Evolutionary conservation across 169 alveolate species (phyloP), one percentile per base, ranked within the genome.

Genomic region (Condylostoma magnum): DNA sequence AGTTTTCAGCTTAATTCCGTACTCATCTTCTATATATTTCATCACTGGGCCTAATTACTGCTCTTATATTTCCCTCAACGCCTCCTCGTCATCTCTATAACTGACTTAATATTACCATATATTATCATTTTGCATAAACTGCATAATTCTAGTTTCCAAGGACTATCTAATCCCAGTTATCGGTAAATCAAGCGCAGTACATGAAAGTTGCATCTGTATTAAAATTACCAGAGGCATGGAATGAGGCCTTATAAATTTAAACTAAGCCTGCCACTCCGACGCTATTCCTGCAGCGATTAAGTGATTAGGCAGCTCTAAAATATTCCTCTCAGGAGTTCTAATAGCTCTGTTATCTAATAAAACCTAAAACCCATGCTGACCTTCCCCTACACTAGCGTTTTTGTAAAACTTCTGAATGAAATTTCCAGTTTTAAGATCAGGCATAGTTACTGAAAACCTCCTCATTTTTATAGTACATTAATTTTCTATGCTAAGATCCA

Each of bases 391-490:
- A 28, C 76, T 36, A 12, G 66, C 65, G 12, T 12, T 12, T 36
- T 67, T 67, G 44, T 67, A 67, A 36, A 67, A 67, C 36, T 34
- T 67, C 46, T 67, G 65, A n/a, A 67, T 67, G 12, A 20, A 10
- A 31, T 67, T 27, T 38, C 76, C 76, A 12, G 76, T 48, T 67
- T 48, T 46, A 12, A 67, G 22, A 36, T 67, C 67, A 12, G 76
- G 76, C 41, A 67, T 27, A 41, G 2, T 37, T 0, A 22, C 34
- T n/a, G n/a, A n/a, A n/a, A n/a, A n/a, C n/a, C n/a, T n/a, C n/a
- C n/a, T n/a, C n/a, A n/a, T n/a, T n/a, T n/a, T n/a, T n/a, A n/a
- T n/a, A n/a, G n/a, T n/a, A n/a, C n/a, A n/a, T n/a, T n/a, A n/a
- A n/a, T n/a, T n/a, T n/a, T n/a, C n/a, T n/a, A n/a, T n/a, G n/a